Evolutionary conservation across 306 rosid species (phyloP).

Genomic region (Fagus crenata): DNA sequence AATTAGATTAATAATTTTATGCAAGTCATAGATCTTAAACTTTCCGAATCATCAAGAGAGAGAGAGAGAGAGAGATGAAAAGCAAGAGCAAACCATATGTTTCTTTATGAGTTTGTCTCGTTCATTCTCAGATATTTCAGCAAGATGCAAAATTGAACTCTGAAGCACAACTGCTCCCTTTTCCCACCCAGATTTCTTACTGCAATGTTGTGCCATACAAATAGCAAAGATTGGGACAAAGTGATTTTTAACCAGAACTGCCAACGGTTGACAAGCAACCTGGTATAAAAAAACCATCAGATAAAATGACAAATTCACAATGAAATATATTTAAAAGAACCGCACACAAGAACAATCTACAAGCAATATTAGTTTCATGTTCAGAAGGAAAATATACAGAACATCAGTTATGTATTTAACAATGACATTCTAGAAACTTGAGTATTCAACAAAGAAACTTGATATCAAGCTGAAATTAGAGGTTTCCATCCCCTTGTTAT

Average conservation of each 20-base stretch:
- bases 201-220: slow-evolving; percentile 76
- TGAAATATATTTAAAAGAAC: not conserved
- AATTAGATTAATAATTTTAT: not conserved
- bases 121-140: slow-evolving; percentile 72
- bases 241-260: slow-evolving; percentile 60
- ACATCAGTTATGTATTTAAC: not conserved
- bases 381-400: not conserved
- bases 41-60: not conserved
- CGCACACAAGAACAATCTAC: not conserved
- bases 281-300: slow-evolving; percentile 41
- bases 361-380: not conserved
- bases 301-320: slow-evolving; percentile 20
- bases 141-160: slow-evolving; percentile 68
- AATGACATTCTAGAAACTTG: slow-evolving; percentile 19
- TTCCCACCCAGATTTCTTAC: slow-evolving; percentile 62
- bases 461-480: slow-evolving; percentile 6
- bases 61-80: not conserved
- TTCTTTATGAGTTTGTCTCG: slow-evolving; percentile 81
- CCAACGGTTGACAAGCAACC: slow-evolving; percentile 71
- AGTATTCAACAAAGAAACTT: slow-evolving; percentile 7
- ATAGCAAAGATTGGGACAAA: slow-evolving; percentile 74
- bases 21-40: not conserved
- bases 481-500: slow-evolving; percentile 20
- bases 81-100: slow-evolving; percentile 65
- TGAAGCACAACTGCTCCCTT: slow-evolving; percentile 71